Base-by-base conservation (phyloP, 352 stramenopile genomes). In the Phytopythium kandeliae region DNA sequence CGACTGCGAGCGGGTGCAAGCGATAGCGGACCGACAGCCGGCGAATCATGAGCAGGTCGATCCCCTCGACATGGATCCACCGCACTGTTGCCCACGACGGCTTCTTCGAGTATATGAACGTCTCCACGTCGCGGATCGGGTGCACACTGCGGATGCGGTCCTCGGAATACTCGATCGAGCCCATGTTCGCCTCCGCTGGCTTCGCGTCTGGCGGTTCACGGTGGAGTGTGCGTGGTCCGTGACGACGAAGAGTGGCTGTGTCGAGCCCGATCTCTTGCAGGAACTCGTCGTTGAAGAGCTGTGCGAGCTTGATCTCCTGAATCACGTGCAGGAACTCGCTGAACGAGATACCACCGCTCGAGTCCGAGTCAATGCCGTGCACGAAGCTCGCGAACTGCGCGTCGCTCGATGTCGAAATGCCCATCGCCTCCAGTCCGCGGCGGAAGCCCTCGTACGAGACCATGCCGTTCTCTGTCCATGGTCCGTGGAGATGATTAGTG, bases 321-420 rank as follows among this genome's bases (percentile, higher is more conserved):
- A 96, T 83, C n/a, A 80, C 82, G 35, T 85, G 79, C 48, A 89
- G 63, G 63, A 96, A 96, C 49, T 96, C 84, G 22, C 85, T 68
- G 60, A 86, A 92, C 37, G 81, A 83, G 56, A 96, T 95, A 26
- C 78, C 74, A 22, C 82, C 82, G 63, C 85, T 91, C 44, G 78
- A 64, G 47, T 96, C 81, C 48, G 89, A 71, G 54, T 96, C 83
- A 10, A 94, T 68, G 49, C 91, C 85, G 0, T 68, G 42, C 25
- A 94, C 85, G 55, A 95, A 90, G 7, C 61, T 56, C 12, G 68
- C 65, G 37, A 94, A 92, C 46, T 84, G 67, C 0, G 73, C 65
- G 38, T 91, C 67, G 22, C 84, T 63, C 12, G 69, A 71, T 33
- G 69, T 85, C 9, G 71, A 65, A 46, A 94, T 94, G 4, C 78